Evolutionary conservation across 23 red algal genomes (phyloP).

Genomic region (Pyropia haitanensis): DNA sequence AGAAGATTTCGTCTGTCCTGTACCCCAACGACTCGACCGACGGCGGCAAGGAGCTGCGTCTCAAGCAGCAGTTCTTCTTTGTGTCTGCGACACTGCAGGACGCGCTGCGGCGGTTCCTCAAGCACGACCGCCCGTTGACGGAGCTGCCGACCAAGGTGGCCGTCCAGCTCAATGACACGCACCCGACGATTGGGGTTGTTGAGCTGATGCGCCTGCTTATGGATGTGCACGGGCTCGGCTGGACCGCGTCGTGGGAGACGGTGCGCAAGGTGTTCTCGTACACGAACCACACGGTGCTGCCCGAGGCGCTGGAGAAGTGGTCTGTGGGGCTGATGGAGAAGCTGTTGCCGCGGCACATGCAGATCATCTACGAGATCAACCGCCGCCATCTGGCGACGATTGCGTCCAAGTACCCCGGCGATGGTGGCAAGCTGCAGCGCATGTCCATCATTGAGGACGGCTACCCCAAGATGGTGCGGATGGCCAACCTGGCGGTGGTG

Average conservation of each 20-base stretch:
- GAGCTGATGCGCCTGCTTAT: conserved; percentile 94
- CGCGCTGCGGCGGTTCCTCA: conserved; percentile 80
- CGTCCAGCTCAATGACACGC: conserved; percentile 97
- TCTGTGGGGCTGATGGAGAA: conserved; percentile 91
- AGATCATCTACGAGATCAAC: conserved; percentile 99
- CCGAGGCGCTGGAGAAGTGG: conserved; percentile 99
- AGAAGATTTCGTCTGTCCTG: conserved; percentile 90
- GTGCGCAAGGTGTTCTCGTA: conserved; percentile 94
- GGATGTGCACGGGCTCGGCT: conserved; percentile 79
- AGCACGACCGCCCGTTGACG: conserved; percentile 68
- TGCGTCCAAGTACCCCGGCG: conserved; percentile 69
- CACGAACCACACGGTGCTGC: conserved; percentile 99
- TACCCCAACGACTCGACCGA: conserved; percentile 99
- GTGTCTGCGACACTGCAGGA: conserved; percentile 98
- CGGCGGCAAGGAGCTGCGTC: conserved; percentile 94
- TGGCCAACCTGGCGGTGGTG: conserved; percentile 97
- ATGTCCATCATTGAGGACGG: conserved; percentile 98
- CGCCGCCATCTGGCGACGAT: conserved; percentile 68
- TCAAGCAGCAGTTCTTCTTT: conserved; percentile 99
- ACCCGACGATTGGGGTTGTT: conserved; percentile 93
- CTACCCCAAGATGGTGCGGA: conserved; percentile 93
- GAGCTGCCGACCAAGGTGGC: conserved; percentile 82
- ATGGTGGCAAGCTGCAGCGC: conserved; percentile 80
- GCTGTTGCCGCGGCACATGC: conserved; percentile 96
- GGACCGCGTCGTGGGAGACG: conserved; percentile 83